Evolutionary conservation across 2,329 filamentous ascomycete genomes (phyloP), one percentile per base, ranked within the genome.

Genomic region (Colletotrichum sp.): DNA sequence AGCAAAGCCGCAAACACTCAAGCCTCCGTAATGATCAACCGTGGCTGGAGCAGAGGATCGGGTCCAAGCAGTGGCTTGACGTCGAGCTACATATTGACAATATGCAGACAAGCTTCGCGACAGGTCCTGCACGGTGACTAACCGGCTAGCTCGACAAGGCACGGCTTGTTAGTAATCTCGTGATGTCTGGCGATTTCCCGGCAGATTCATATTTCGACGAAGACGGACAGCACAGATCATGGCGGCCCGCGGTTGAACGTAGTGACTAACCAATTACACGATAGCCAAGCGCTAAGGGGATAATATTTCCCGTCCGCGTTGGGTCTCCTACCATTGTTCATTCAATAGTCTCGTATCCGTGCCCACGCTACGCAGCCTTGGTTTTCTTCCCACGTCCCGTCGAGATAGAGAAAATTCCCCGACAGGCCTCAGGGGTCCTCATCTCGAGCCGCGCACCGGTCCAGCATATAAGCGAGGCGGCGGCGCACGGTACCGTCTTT

Each of bases 41-140:
- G 64, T 52, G 64, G 62, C 32, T 64, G 62, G 62, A 16, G n/a
- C 8, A 30, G 7, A 32, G 18, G 59, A 30, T 49, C 15, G 32
- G 28, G 72, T 44, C 44, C 16, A 49, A 71, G 69, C 62, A 62
- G 60, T 71, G 52, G 72, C 72, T 72, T 62, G 72, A 67, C 72
- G 57, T n/a, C 18, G 60, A 71, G 52, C 72, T 71, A 75, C 68
- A 60, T 49, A 52, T 75, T 72, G 72, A 72, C 69, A 62, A 30
- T 15, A 24, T 34, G 55, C 34, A 64, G n/a, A 39, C 62, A 64
- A 62, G n/a, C 16, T 64, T 39, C n/a, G 15, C 34, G 62, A 39
- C 32, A 64, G 32, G 44, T 24, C 21, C n/a, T 21, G 62, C 62
- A 64, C 34, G 62, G 21, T 39, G 44, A 52, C 44, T 52, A 21